A percentile compares a stretch with the other conserved stretches of the same genome.
These are phyloP conservation scores for Eragrostis nindensis DNA, from an alignment of 176 grass and related monocot species.

Conservation along the genomic window DNA sequence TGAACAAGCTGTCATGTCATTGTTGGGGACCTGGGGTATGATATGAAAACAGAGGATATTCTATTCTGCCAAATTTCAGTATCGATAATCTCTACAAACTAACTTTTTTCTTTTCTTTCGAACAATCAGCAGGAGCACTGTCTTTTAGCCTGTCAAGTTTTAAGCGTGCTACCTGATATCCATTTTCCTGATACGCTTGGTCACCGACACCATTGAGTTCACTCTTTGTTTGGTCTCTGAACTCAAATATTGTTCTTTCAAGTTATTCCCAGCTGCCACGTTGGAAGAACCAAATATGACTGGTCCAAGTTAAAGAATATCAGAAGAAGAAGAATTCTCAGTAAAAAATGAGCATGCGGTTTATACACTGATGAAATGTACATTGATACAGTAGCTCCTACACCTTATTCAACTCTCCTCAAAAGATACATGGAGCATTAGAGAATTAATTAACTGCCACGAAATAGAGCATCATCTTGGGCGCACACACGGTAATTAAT, in stretches of 20 bases:
- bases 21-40: too few relatives aligned
- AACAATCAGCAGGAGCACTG: too few relatives aligned
- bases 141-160: neutral
- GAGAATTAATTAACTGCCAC: conserved; percentile 38
- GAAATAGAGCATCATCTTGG: conserved; percentile 42
- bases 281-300: too few relatives aligned
- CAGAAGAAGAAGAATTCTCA: neutral
- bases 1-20: conserved; percentile 12
- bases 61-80: neutral
- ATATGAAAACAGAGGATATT: neutral
- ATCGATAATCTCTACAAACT: neutral
- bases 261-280: too few relatives aligned
- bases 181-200: neutral
- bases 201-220: neutral
- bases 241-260: neutral
- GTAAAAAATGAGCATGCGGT: conserved; percentile 5
- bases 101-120: too few relatives aligned
- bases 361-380: conserved; percentile 41
- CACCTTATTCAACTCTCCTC: conserved; percentile 40
- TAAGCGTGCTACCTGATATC: neutral
- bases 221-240: too few relatives aligned
- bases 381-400: conserved; percentile 35
- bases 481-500: conserved; percentile 13
- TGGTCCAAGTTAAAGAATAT: conserved; percentile 4
- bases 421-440: conserved; percentile 20